These are phyloP conservation scores for Rhodosporidiobolus sp. DNA, from an alignment of 768 basidiomycete genomes.

Conservation along the genomic window DNA sequence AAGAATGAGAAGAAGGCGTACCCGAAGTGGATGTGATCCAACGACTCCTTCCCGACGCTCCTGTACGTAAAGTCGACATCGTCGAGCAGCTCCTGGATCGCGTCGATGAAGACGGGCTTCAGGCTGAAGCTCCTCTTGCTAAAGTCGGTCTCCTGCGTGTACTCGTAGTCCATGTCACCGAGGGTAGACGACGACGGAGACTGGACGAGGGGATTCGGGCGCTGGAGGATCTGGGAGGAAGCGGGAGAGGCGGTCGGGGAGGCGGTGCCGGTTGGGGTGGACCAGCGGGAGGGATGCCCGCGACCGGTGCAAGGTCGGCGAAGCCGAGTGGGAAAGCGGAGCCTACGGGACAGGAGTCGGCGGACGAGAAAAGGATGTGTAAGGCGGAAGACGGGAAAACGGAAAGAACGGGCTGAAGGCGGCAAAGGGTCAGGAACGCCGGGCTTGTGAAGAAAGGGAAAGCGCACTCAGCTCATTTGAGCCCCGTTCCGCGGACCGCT, in stretches of 20 bases:
- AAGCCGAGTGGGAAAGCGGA: too few species aligned
- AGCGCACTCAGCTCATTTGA: too few species aligned
- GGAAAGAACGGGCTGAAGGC: too few species aligned
- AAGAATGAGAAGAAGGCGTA: slow-evolving; percentile 56
- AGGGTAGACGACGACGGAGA: slow-evolving; percentile 2
- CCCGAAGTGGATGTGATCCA: slow-evolving; percentile 97
- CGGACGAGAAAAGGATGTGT: too few species aligned
- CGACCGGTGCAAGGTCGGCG: too few species aligned
- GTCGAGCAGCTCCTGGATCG: slow-evolving; percentile 91
- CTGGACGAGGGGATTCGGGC: slow-evolving; percentile 13
- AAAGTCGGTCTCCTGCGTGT: slow-evolving; percentile 46
- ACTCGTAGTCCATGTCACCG: slow-evolving; percentile 5
- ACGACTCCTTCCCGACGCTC: slow-evolving; percentile 86
- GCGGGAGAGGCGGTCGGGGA: slow-evolving; percentile 7
- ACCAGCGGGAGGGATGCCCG: not conserved
- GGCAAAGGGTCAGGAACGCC: too few species aligned
- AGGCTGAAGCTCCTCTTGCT: slow-evolving; percentile 51
- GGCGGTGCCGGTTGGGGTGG: slow-evolving; percentile 9
- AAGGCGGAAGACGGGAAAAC: too few species aligned
- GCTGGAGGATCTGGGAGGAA: slow-evolving; percentile 21
- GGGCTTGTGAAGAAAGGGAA: too few species aligned
- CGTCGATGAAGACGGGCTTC: slow-evolving; percentile 93
- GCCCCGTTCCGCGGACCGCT: too few species aligned
- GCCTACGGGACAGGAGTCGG: too few species aligned
- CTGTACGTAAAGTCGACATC: slow-evolving; percentile 95